These are phyloP conservation scores for Apophysomyces elegans DNA, from an alignment of 371 early-diverging fungal species.

Conservation along the genomic window DNA sequence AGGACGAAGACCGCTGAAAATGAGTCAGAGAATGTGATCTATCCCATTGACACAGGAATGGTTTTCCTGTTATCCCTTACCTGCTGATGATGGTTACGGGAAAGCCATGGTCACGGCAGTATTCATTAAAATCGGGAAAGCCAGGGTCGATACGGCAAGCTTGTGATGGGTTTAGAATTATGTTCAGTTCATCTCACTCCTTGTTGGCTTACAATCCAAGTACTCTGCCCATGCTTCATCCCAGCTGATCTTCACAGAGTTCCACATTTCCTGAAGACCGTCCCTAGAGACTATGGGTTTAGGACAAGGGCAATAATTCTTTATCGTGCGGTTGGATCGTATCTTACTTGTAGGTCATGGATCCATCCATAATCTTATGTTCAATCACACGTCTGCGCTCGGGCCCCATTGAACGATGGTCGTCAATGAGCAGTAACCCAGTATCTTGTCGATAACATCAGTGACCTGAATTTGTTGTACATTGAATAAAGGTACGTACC, in stretches of 20 bases:
- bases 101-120: conserved; percentile 44
- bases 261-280: conserved; percentile 61
- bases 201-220: conserved; percentile 41
- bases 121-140: conserved; percentile 53
- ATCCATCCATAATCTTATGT: conserved; percentile 41
- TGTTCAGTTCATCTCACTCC: not conserved
- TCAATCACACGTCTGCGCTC: conserved; percentile 47
- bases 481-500: conserved; percentile 24
- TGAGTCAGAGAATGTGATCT: not conserved
- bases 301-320: not conserved
- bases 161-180: conserved; percentile 12
- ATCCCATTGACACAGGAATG: not conserved
- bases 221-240: conserved; percentile 63
- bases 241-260: conserved; percentile 60
- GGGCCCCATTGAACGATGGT: conserved; percentile 46
- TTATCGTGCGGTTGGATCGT: not conserved
- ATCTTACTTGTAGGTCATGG: conserved; percentile 45
- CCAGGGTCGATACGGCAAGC: conserved; percentile 54
- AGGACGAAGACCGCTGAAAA: conserved; percentile 51
- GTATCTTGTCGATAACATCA: conserved; percentile 32
- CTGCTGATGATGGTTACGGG: conserved; percentile 65
- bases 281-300: conserved; percentile 24
- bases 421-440: conserved; percentile 49
- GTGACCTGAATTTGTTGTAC: not conserved
- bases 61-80: conserved; percentile 15